Evolutionary conservation across 176 grass and related monocot species (phyloP), one percentile per base, ranked within the genome.

Genomic region (Musa beccarii): DNA sequence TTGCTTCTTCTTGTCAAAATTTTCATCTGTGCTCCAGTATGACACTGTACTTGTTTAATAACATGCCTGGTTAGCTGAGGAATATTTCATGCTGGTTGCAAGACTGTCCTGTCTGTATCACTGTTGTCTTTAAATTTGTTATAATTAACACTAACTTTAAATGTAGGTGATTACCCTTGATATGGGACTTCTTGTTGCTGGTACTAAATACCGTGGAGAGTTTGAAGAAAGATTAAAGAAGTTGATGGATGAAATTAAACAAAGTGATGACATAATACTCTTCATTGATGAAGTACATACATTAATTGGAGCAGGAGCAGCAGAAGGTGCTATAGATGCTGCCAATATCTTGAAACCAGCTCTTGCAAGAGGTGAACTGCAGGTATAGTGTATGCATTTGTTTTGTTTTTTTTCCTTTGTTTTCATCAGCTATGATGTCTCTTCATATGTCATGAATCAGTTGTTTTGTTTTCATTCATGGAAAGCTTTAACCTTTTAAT

Each of bases 141-240:
- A 52, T 53, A 20, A 72, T 52, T 23, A 11, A 21, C 11, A 5
- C 34, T 75, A n/a, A 59, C 13, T 51, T 10, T 77, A 59, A 23
- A 66, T 77, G 10, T 65, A 96, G 93, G 93, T 97, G 76, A 97
- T 97, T 83, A 93, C 93, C 63, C 90, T 97, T 81, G 93, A 97
- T 78, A 97, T 97, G 93, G 93, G 93, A n/a, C 89, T 97, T 54
- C 93, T 97, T 80, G 93, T 93, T 80, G 93, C 93, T 78, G 93
- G 93, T 72, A 97, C 93, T 57, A 97, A 93, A 72, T 97, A 97
- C 67, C 87, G 93, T 80, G 90, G 90, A 86, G 93, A 93, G 80
- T 93, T 97, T 65, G 90, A 97, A 86, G 93, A 97, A 81, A 90
- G 93, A 69, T 79, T 97, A 53, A 97, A 97, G 79, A 97, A 97